Evolutionary conservation across 1,284 basidiomycete species (phyloP).

Genomic region (Sparassis latifolia): DNA sequence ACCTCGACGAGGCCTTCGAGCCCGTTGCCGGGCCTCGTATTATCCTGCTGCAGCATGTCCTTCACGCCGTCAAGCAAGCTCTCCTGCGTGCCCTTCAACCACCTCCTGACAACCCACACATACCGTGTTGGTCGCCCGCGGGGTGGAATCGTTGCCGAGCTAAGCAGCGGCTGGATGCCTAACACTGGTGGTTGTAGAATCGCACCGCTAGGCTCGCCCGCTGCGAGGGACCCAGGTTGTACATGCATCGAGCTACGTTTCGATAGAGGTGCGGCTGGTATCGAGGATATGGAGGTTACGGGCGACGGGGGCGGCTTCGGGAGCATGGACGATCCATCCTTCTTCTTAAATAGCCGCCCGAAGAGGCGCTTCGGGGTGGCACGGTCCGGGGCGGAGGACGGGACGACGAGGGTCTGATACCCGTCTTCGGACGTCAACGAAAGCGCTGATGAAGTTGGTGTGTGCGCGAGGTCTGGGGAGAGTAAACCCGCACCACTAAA

Average conservation of each 20-base stretch:
- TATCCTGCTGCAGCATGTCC: constrained; percentile 27
- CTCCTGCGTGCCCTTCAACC: constrained; percentile 58
- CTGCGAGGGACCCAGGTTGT: neutral
- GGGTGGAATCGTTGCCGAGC: constrained; percentile 33
- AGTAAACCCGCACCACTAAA: constrained; percentile 20
- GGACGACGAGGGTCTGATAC: constrained; percentile 15
- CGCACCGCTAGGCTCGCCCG: neutral
- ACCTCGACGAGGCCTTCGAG: constrained; percentile 46
- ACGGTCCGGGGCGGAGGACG: constrained; percentile 4
- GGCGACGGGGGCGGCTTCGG: constrained; percentile 10
- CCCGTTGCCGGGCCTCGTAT: constrained; percentile 5
- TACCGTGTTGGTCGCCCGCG: constrained; percentile 56
- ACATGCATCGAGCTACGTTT: constrained; percentile 8
- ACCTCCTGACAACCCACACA: constrained; percentile 76
- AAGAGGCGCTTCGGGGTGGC: constrained; percentile 56
- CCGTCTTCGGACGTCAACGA: constrained; percentile 17
- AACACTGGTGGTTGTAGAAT: constrained; percentile 50
- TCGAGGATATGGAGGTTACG: constrained; percentile 5
- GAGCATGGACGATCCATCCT: constrained; percentile 25
- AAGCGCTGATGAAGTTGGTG: constrained; percentile 18
- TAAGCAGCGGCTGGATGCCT: constrained; percentile 55
- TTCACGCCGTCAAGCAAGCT: constrained; percentile 33
- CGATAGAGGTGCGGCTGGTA: neutral
- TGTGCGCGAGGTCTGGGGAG: constrained; percentile 18
- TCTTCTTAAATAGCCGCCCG: constrained; percentile 68